Conservation (phyloP, 352 stramenopile genomes). For the Globisporangium ultimum region DNA sequence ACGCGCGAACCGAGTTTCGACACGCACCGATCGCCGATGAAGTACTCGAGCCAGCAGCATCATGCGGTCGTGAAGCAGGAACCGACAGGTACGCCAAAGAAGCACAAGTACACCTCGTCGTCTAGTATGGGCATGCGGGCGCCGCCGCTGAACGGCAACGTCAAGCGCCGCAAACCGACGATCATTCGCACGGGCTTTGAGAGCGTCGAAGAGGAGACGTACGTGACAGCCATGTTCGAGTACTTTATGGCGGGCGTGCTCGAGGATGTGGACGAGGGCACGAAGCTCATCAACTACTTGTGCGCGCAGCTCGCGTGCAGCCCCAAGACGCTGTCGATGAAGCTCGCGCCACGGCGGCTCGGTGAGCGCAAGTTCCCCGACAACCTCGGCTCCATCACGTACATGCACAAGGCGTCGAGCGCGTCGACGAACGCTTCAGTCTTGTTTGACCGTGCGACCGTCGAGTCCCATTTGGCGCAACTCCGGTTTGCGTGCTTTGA, state of each 20-base stretch:
- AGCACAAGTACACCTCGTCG: background rate
- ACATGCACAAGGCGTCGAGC: constrained; percentile 28
- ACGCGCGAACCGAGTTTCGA: background rate
- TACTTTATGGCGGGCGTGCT: constrained; percentile 60
- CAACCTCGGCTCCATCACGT: constrained; percentile 55
- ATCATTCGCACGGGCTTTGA: constrained; percentile 80
- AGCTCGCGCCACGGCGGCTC: constrained; percentile 51
- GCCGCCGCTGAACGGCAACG: constrained; percentile 15
- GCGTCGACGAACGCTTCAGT: background rate
- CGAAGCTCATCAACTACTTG: constrained; percentile 53
- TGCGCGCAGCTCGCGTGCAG: constrained; percentile 54
- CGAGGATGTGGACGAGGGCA: constrained; percentile 39
- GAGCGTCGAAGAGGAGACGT: constrained; percentile 56
- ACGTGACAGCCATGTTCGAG: constrained; percentile 54
- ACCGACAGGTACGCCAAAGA: background rate
- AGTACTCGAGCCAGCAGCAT: background rate
- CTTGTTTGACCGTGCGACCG: background rate
- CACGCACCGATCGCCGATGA: background rate
- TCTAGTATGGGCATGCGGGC: background rate
- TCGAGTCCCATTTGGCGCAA: constrained; percentile 13
- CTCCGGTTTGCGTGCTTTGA: constrained; percentile 27
- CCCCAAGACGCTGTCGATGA: constrained; percentile 63
- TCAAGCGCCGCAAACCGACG: constrained; percentile 40
- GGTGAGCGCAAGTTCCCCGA: constrained; percentile 54
- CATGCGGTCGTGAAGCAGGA: background rate